A percentile compares a stretch with the other conserved stretches of the same genome.
Conservation (phyloP, 805 yeast genomes). For the Candida multigemmis region DNA sequence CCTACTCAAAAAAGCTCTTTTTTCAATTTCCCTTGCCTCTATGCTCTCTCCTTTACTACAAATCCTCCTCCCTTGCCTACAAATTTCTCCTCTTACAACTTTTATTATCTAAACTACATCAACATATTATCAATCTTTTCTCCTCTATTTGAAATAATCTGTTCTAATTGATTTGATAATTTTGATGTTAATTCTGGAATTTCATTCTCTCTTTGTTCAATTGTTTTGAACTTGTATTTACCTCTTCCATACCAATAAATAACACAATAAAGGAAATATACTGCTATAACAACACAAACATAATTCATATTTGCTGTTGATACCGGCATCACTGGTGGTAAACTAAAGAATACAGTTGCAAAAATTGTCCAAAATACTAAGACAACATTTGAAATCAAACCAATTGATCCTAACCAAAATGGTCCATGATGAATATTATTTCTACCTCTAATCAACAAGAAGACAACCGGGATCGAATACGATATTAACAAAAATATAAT, state of each 20-base stretch:
- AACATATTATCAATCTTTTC: no score
- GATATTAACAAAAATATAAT: slow-evolving; percentile 50
- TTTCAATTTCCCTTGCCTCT: no score
- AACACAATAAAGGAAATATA: slow-evolving; percentile 34
- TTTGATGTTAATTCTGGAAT: slow-evolving; percentile 12
- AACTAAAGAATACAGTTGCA: slow-evolving; percentile 50
- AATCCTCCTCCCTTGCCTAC: no score
- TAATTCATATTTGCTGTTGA: slow-evolving; percentile 58
- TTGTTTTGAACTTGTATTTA: slow-evolving; percentile 9
- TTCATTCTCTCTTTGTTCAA: slow-evolving; percentile 12
- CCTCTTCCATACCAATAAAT: slow-evolving; percentile 45
- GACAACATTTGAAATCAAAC: slow-evolving; percentile 41
- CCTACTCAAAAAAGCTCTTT: no score
- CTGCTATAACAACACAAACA: slow-evolving; percentile 42
- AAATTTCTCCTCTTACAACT: neutral
- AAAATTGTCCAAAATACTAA: slow-evolving; percentile 50
- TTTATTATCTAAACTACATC: neutral
- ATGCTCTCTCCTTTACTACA: no score
- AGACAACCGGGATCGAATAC: slow-evolving; percentile 46
- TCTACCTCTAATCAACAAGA: slow-evolving; percentile 41
- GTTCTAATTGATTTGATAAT: slow-evolving; percentile 14
- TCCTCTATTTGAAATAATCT: slow-evolving; percentile 6
- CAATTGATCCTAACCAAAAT: slow-evolving; percentile 55
- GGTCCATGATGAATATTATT: slow-evolving; percentile 51
- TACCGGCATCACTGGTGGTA: slow-evolving; percentile 60